Conservation (phyloP, 306 rosid species). For the Mimosa pudica region DNA sequence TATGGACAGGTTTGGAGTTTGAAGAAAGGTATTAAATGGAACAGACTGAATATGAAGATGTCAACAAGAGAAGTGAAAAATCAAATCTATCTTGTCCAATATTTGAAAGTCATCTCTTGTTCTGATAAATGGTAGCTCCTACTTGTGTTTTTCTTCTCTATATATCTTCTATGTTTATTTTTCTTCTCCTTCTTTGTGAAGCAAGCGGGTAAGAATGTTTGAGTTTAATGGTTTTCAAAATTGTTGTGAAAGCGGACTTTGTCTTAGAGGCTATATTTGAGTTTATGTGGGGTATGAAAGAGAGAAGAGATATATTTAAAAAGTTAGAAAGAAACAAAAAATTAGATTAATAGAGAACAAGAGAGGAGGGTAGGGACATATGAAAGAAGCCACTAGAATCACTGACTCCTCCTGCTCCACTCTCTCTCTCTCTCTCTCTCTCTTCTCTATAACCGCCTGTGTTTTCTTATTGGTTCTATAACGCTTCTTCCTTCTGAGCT, state of each 20-base stretch:
- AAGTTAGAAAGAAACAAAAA: not conserved
- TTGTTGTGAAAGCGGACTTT: constrained; percentile 51
- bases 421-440: constrained; percentile 69
- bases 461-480: constrained; percentile 58
- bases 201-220: constrained; percentile 49
- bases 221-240: constrained; percentile 44
- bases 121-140: constrained; percentile 45
- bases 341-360: constrained; percentile 17
- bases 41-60: constrained; percentile 41
- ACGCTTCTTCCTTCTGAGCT: constrained; percentile 11
- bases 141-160: constrained; percentile 37
- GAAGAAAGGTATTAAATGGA: constrained; percentile 33
- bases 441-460: constrained; percentile 68
- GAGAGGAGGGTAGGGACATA: constrained; percentile 43
- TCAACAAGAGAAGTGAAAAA: constrained; percentile 40
- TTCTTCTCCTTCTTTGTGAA: constrained; percentile 45
- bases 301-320: not conserved
- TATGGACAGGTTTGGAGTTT: constrained; percentile 26
- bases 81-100: constrained; percentile 64
- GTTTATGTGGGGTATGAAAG: constrained; percentile 44
- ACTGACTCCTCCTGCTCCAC: constrained; percentile 90
- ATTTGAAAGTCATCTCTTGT: constrained; percentile 38
- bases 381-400: constrained; percentile 70
- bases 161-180: constrained; percentile 36
- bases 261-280: constrained; percentile 35